These are phyloP conservation scores for Citrus glauca DNA, from an alignment of 345 rosid species.

Conservation along the genomic window DNA sequence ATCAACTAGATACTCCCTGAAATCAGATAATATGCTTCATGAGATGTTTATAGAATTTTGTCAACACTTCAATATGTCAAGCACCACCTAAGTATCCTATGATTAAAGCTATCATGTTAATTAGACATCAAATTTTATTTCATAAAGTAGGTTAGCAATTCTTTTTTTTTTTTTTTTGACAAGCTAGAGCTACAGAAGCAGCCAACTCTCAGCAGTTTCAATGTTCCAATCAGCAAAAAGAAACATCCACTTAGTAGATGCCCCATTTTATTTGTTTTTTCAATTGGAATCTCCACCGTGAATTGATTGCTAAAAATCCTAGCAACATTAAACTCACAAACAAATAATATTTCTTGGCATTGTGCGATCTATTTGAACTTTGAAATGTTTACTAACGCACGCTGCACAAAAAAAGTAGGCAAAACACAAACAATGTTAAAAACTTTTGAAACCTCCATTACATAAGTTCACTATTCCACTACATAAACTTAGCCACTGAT, in stretches of 20 bases:
- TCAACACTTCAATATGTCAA: constrained; percentile 5
- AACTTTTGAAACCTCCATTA: not conserved
- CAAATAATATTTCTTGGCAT: not conserved
- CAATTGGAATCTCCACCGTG: not conserved
- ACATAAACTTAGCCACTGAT: not conserved
- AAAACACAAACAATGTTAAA: not conserved
- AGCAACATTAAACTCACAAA: not conserved
- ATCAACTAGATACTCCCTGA: constrained; percentile 95
- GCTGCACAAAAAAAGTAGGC: not conserved
- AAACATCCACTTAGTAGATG: not conserved
- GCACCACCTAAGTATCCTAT: not conserved
- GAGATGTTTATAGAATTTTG: constrained; percentile 7
- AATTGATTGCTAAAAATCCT: constrained; percentile 4
- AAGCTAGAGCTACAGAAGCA: not conserved
- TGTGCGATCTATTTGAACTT: not conserved
- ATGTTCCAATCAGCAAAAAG: not conserved
- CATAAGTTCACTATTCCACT: not conserved
- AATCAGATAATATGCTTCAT: constrained; percentile 32
- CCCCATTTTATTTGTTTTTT: not conserved
- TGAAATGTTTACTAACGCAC: not conserved
- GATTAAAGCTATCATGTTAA: constrained; percentile 1
- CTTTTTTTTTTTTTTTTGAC: no score
- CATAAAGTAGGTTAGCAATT: not conserved
- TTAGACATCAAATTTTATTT: not conserved
- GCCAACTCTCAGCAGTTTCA: not conserved